Evolutionary conservation across 2,329 filamentous ascomycete species (phyloP).

Genomic region (Arthrinium puccinioides): DNA sequence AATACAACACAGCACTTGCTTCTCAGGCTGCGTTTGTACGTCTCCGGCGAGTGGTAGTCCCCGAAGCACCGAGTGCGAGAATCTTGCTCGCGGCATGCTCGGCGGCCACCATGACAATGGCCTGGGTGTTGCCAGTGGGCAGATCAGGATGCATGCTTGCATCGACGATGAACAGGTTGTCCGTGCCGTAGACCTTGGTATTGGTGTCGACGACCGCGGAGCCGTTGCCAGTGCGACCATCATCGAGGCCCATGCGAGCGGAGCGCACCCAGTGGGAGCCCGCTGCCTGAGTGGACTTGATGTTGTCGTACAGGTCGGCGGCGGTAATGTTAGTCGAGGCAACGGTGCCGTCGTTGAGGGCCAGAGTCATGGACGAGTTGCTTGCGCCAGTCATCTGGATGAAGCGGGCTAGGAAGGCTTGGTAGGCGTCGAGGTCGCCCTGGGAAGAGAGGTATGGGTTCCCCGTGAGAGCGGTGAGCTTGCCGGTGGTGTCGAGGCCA

Average conservation of each 20-base stretch:
- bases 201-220: conserved; percentile 54
- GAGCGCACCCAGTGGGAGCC: conserved; percentile 9
- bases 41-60: too few species aligned
- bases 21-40: too few species aligned
- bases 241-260: conserved; percentile 24
- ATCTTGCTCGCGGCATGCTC: conserved; percentile 24
- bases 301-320: conserved; percentile 4
- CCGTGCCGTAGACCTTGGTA: conserved; percentile 59
- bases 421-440: conserved; percentile 8
- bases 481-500: conserved; percentile 8
- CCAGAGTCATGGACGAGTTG: conserved; percentile 8
- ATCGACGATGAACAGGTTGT: conserved; percentile 62
- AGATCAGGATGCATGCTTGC: conserved; percentile 62
- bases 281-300: conserved; percentile 8
- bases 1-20: too few species aligned
- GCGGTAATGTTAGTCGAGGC: conserved; percentile 7
- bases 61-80: conserved; percentile 19
- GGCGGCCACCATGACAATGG: conserved; percentile 24
- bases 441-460: conserved; percentile 9
- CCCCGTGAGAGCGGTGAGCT: conserved; percentile 5
- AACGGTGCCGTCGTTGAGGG: conserved; percentile 5
- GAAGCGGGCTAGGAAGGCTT: conserved; percentile 8
- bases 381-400: conserved; percentile 6
- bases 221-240: conserved; percentile 40
- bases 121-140: conserved; percentile 52